A percentile compares a stretch with the other conserved stretches of the same genome.
phyloP scores from a whole-genome alignment of 1,284 basidiomycete species.

The Ganoderma boninense region DNA sequence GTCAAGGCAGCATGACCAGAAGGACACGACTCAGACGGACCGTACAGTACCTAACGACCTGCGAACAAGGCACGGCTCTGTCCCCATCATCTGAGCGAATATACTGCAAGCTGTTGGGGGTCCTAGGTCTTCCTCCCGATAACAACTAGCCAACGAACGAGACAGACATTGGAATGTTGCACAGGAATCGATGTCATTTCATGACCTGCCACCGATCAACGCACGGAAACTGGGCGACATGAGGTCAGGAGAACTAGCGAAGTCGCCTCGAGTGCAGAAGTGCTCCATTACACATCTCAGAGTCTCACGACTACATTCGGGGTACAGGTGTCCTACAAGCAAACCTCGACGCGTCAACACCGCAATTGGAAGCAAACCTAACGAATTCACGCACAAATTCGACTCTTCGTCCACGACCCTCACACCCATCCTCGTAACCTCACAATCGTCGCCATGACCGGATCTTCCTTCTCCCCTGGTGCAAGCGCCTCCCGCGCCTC shows the following conservation, averaged over 20 bases:
- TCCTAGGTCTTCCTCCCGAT: not conserved
- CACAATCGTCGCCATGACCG: conserved; percentile 26
- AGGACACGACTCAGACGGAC: not conserved
- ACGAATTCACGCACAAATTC: no score
- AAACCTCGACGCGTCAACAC: not conserved
- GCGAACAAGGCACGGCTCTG: not conserved
- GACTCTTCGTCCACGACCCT: not conserved
- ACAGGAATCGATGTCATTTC: not conserved
- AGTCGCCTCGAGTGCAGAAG: not conserved
- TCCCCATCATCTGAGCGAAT: not conserved
- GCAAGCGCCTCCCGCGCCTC: conserved; percentile 32
- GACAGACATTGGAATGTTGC: not conserved
- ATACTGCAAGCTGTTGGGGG: not conserved
- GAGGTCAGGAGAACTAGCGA: not conserved
- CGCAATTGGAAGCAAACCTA: not conserved
- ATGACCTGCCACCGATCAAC: not conserved
- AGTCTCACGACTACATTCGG: not conserved
- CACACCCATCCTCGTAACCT: conserved; percentile 31
- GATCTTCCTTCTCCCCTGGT: conserved; percentile 28
- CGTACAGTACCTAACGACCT: not conserved
- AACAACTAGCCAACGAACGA: no score
- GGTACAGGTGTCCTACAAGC: not conserved
- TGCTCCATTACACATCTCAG: not conserved
- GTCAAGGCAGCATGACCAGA: no score
- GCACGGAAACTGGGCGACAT: not conserved